Percentiles rank a stretch among this genome's conserved stretches.
Conservation (phyloP, 805 yeast genomes). For the Kluyveromyces nonfermentans region DNA sequence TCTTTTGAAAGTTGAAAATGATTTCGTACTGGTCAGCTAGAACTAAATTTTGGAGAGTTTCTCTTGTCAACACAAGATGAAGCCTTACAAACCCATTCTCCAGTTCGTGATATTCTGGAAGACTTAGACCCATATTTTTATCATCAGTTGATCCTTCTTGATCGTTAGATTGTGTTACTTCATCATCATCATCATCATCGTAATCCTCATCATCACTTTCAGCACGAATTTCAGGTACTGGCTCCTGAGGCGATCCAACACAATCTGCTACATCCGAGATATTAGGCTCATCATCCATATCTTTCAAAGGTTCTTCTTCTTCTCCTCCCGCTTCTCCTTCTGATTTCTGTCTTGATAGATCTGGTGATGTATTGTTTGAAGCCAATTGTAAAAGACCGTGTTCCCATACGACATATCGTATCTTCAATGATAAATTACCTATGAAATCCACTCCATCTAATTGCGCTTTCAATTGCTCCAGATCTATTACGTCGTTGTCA, state of each 20-base stretch:
- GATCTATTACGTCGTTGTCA: conserved; percentile 25
- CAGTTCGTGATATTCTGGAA: conserved; percentile 6
- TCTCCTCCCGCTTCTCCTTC: conserved; percentile 13
- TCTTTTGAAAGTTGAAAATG: conserved; percentile 57
- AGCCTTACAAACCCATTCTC: conserved; percentile 21
- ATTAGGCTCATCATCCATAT: neutral
- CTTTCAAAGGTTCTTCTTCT: neutral
- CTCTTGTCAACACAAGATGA: conserved; percentile 29
- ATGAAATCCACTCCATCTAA: conserved; percentile 40
- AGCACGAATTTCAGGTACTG: conserved; percentile 1
- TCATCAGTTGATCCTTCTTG: conserved; percentile 3
- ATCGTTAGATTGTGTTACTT: conserved; percentile 4
- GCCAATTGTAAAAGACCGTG: conserved; percentile 43
- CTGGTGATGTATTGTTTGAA: conserved; percentile 27
- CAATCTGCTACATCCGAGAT: neutral
- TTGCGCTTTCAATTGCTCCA: conserved; percentile 30
- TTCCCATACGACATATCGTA: conserved; percentile 65
- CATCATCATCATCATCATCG: conserved; percentile 24
- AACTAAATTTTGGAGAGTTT: conserved; percentile 27
- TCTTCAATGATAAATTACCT: conserved; percentile 50
- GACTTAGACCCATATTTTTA: neutral
- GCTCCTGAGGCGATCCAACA: conserved; percentile 2
- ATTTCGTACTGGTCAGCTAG: conserved; percentile 27
- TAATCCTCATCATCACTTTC: conserved; percentile 32
- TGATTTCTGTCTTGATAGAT: conserved; percentile 6